Evolutionary conservation across 768 basidiomycete genomes (phyloP), one percentile per base, ranked within the genome.

Genomic region (Rhodotorula babjevae): DNA sequence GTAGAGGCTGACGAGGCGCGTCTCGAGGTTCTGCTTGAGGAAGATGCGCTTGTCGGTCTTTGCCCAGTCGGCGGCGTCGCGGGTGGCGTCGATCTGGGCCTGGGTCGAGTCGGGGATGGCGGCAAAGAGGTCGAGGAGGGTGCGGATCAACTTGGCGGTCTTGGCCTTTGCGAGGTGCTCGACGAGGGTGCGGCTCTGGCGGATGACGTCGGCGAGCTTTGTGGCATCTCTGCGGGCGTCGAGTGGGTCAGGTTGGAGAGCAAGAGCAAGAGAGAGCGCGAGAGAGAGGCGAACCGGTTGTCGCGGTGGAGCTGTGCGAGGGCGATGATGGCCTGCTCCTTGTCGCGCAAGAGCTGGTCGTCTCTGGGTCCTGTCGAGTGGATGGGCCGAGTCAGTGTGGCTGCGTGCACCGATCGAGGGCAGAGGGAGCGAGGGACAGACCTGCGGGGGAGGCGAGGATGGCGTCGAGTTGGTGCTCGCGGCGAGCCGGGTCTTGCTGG

Each of bases 131-230:
- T 90, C 90, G 77, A 98, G 90, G 58, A 99, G 85, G 21, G 93
- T 95, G 56, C 95, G 88, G 82, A 97, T 95, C 74, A 97, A 87
- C 83, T 95, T 95, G 6, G 93, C 93, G 0, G 95, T 96, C 82
- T 97, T 96, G 2, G 93, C 94, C 82, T 97, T 97, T 25, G 94
- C 94, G 0, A 92, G 91, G n/a, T 90, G 89, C 0, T 91, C 88
- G 86, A 95, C 91, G 84, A 94, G 93, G 0, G 87, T 84, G 61
- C 93, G 84, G 0, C 91, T 92, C 40, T 89, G 84, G 0, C 87
- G 90, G 67, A 96, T 91, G 50, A 95, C 88, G 66, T 92, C 87
- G 18, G 93, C 91, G 5, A 98, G 84, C 27, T 90, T 90, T 72
- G 88, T 81, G 29, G 91, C 88, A 83, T 97, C 90, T 78, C 93